Conservation (phyloP, 768 basidiomycete species). For the Trametes villosa region DNA sequence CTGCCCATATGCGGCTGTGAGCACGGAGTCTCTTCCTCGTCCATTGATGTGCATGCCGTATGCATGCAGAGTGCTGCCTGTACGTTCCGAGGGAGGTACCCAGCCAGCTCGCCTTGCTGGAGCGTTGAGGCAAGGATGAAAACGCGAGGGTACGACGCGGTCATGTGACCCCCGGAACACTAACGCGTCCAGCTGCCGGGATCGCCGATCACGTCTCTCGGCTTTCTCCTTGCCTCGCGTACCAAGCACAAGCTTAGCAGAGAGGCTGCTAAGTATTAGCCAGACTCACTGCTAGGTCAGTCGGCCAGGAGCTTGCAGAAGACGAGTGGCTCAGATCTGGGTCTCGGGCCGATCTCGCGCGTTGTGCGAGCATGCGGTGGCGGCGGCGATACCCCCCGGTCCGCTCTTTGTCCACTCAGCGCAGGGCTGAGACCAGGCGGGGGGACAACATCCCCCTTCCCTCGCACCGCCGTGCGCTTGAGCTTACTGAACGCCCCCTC, state of each 20-base stretch:
- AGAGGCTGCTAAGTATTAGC: neutral
- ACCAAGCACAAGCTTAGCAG: neutral
- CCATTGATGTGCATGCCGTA: too few relatives aligned
- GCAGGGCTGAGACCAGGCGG: neutral
- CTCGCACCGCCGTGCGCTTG: conserved; percentile 2
- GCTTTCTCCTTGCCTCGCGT: neutral
- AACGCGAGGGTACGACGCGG: neutral
- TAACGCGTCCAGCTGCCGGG: neutral
- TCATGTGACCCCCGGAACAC: neutral
- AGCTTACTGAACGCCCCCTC: conserved; percentile 6
- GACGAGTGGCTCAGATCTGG: conserved; percentile 14
- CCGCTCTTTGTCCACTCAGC: conserved; percentile 7
- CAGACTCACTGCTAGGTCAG: neutral
- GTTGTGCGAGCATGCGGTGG: conserved; percentile 8
- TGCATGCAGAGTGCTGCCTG: neutral
- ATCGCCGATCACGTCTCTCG: neutral
- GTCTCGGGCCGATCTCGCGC: neutral
- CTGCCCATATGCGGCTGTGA: neutral
- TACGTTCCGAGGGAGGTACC: too few relatives aligned
- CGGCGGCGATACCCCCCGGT: neutral
- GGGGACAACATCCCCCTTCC: neutral
- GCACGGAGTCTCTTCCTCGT: too few relatives aligned
- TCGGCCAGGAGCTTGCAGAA: neutral
- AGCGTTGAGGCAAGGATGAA: too few relatives aligned
- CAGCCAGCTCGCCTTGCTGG: too few relatives aligned